Percentiles rank a stretch among this genome's conserved stretches.
Conservation (phyloP, 306 rosid genomes). For the Acacia confusa region DNA sequence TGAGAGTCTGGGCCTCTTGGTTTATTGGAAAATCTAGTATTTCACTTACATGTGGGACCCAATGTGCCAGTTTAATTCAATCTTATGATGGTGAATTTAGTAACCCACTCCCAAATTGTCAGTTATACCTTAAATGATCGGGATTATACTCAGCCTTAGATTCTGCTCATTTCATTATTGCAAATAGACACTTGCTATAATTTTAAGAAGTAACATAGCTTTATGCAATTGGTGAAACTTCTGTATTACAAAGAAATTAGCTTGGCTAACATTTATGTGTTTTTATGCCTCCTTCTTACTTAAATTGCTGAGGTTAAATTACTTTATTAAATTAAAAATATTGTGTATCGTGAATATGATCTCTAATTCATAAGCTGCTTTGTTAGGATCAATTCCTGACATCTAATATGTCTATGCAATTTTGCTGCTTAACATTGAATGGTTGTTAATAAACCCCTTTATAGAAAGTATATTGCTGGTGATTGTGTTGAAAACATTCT, state of each 20-base stretch:
- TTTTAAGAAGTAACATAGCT: background rate
- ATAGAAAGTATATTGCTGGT: background rate
- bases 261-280: background rate
- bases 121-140: conserved; percentile 6
- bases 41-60: conserved; percentile 4
- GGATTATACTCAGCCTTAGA: background rate
- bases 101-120: conserved; percentile 16
- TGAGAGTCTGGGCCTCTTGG: conserved; percentile 16
- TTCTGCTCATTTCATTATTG: conserved; percentile 5
- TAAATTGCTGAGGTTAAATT: background rate
- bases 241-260: background rate
- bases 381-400: background rate
- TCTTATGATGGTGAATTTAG: background rate
- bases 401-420: conserved; percentile 1
- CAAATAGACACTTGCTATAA: background rate
- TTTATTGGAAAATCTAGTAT: conserved; percentile 8
- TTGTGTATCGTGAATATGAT: background rate
- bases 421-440: conserved; percentile 12
- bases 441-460: conserved; percentile 15
- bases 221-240: conserved; percentile 7
- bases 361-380: conserved; percentile 3
- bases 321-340: background rate
- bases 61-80: background rate
- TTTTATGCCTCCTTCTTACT: background rate
- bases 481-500: background rate